Evolutionary conservation across 352 stramenopile genomes (phyloP).

Genomic region (Phytophthora citrophthora): DNA sequence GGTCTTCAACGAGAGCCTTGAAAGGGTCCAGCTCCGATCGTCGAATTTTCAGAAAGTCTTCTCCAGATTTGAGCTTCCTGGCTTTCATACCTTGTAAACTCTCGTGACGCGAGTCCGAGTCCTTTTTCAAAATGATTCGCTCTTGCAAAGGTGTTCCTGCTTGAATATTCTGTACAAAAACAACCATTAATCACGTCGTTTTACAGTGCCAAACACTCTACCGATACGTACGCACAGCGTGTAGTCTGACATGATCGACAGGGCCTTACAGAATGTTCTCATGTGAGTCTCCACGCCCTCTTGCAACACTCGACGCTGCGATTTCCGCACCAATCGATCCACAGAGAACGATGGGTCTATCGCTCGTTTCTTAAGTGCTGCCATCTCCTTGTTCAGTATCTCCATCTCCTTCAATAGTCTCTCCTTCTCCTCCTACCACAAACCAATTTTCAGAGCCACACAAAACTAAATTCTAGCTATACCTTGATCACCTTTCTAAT

Average conservation of each 20-base stretch:
- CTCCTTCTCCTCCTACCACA: constrained; percentile 40
- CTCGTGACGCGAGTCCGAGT: constrained; percentile 17
- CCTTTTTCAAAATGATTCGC: constrained; percentile 29
- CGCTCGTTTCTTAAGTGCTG: constrained; percentile 35
- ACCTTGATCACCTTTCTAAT: constrained; percentile 28
- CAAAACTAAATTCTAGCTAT: background rate
- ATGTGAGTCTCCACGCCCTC: constrained; percentile 29
- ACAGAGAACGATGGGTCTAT: constrained; percentile 13
- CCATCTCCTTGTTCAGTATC: constrained; percentile 34
- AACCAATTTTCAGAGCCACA: background rate
- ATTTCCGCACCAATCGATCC: constrained; percentile 16
- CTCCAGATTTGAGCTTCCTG: constrained; percentile 30
- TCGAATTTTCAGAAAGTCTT: constrained; percentile 41
- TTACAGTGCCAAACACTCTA: background rate
- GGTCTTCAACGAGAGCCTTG: constrained; percentile 37
- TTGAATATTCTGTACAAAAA: constrained; percentile 28
- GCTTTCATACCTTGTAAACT: constrained; percentile 28
- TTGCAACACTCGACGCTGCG: constrained; percentile 14
- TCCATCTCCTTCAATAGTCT: constrained; percentile 31
- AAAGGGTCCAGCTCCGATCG: constrained; percentile 27
- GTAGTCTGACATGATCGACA: constrained; percentile 40
- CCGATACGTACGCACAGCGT: constrained; percentile 33
- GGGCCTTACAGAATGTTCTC: constrained; percentile 24
- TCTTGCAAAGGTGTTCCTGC: constrained; percentile 38
- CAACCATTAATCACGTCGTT: background rate